Conservation (phyloP, 2,329 filamentous ascomycete species). For the Colletotrichum orbiculare region DNA sequence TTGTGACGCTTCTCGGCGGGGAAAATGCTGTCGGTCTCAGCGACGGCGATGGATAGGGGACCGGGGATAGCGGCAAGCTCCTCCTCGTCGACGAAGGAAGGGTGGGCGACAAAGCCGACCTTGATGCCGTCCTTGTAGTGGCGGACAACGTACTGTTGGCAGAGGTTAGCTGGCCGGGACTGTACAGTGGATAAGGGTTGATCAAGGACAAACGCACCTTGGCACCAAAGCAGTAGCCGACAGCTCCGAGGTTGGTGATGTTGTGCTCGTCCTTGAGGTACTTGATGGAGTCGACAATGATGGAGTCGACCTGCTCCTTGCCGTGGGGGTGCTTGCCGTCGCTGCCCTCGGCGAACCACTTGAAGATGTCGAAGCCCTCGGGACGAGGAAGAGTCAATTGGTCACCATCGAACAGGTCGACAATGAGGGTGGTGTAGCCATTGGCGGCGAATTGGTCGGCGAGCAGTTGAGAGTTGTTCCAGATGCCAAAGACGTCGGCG, state of each 20-base stretch:
- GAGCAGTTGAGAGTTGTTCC: slow-evolving; percentile 55
- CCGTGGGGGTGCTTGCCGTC: slow-evolving; percentile 60
- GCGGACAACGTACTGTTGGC: slow-evolving; percentile 71
- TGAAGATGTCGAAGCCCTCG: slow-evolving; percentile 44
- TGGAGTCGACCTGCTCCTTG: slow-evolving; percentile 46
- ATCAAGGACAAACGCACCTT: slow-evolving; percentile 59
- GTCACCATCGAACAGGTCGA: slow-evolving; percentile 54
- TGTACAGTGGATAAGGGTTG: background rate
- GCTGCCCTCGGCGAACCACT: slow-evolving; percentile 53
- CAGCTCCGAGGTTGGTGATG: slow-evolving; percentile 69
- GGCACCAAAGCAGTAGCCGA: slow-evolving; percentile 82
- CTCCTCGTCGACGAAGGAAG: slow-evolving; percentile 76
- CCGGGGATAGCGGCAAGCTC: slow-evolving; percentile 75
- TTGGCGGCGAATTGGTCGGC: slow-evolving; percentile 53
- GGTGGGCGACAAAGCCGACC: slow-evolving; percentile 80
- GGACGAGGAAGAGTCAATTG: slow-evolving; percentile 57
- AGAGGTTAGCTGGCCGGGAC: background rate
- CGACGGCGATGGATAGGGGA: slow-evolving; percentile 74
- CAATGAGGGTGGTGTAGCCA: slow-evolving; percentile 52
- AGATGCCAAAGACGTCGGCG: slow-evolving; percentile 63
- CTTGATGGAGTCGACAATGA: slow-evolving; percentile 56
- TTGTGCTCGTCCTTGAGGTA: slow-evolving; percentile 66
- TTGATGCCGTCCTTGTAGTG: slow-evolving; percentile 73
- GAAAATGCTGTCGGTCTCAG: slow-evolving; percentile 75
- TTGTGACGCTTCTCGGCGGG: slow-evolving; percentile 71